Evolutionary conservation across 306 rosid genomes (phyloP).

Genomic region (Chamaecrista fasciculata): DNA sequence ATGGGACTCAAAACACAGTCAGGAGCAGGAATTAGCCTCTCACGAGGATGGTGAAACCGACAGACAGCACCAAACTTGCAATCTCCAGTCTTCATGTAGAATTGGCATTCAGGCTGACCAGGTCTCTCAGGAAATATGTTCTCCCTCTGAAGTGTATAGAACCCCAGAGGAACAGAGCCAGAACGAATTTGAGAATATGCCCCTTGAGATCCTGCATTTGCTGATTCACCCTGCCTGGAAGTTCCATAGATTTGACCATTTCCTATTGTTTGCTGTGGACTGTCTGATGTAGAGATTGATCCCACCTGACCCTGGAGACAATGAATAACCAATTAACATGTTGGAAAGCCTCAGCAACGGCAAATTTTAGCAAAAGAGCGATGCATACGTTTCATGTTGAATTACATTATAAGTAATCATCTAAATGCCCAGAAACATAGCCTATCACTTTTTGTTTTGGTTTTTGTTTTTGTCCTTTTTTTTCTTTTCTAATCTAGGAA

Average conservation of each 20-base stretch:
- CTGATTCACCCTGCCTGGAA: conserved; percentile 57
- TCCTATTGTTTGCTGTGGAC: conserved; percentile 68
- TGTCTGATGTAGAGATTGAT: conserved; percentile 69
- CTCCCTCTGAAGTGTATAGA: conserved; percentile 81
- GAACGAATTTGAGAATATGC: conserved; percentile 63
- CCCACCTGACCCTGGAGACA: conserved; percentile 87
- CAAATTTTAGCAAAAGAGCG: conserved; percentile 12
- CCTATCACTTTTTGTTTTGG: conserved; percentile 11
- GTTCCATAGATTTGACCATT: conserved; percentile 69
- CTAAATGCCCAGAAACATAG: conserved; percentile 12
- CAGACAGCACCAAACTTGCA: conserved; percentile 97
- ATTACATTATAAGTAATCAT: conserved; percentile 15
- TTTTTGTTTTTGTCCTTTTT: too few species aligned
- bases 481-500: conserved; percentile 22
- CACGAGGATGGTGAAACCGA: conserved; percentile 93
- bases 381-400: conserved; percentile 20
- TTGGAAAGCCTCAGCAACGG: conserved; percentile 22
- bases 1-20: conserved; percentile 89
- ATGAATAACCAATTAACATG: conserved; percentile 33
- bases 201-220: conserved; percentile 67
- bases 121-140: conserved; percentile 97
- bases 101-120: conserved; percentile 96
- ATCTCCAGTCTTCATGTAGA: conserved; percentile 98
- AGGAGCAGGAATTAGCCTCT: conserved; percentile 85
- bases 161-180: conserved; percentile 69